These are phyloP conservation scores for Podaxis carcinomalis DNA, from an alignment of 768 basidiomycete genomes.

Conservation along the genomic window DNA sequence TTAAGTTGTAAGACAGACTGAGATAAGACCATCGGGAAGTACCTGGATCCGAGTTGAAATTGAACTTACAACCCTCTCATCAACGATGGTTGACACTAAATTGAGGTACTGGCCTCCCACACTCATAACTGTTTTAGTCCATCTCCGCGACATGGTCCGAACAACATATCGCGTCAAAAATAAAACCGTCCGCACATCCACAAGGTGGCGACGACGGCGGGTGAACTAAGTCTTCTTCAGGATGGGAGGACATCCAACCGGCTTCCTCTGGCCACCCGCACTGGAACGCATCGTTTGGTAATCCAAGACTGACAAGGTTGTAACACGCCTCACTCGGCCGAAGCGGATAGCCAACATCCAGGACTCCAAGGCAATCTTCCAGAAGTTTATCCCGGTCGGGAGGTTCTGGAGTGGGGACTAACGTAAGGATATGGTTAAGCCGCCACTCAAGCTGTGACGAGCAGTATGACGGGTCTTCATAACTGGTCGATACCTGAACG, in stretches of 20 bases:
- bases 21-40: too few species aligned
- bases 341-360: constrained; percentile 1
- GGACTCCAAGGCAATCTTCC: constrained; percentile 1
- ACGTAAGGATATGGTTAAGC: background rate
- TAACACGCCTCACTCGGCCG: background rate
- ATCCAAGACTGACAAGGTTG: background rate
- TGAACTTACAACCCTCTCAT: too few species aligned
- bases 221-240: background rate
- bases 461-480: background rate
- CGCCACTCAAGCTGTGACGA: background rate
- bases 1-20: too few species aligned
- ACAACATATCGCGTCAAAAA: too few species aligned
- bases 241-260: background rate
- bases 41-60: too few species aligned
- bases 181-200: too few species aligned
- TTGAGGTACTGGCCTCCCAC: too few species aligned
- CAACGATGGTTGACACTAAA: too few species aligned
- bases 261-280: background rate
- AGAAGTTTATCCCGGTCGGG: background rate
- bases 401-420: background rate
- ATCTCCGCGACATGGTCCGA: too few species aligned
- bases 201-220: background rate
- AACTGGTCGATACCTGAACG: background rate
- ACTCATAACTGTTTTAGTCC: too few species aligned
- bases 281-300: background rate